phyloP scores from a whole-genome alignment of 805 yeast genomes.

The Lipomyces sp. region DNA sequence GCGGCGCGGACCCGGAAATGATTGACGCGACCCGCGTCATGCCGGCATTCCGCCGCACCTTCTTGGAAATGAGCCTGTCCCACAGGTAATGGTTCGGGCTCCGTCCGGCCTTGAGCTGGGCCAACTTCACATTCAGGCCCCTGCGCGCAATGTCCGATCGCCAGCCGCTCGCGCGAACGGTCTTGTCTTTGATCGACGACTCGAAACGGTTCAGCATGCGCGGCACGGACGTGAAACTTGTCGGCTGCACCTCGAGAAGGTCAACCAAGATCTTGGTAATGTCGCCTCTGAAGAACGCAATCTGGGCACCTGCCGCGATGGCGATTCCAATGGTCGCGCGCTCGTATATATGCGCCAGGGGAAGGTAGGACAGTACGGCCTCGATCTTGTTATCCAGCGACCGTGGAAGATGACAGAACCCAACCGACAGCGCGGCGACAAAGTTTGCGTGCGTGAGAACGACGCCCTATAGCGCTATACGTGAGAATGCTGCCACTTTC shows the following conservation, averaged over 20 bases:
- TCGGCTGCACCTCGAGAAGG: conserved; percentile 53
- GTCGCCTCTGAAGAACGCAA: conserved; percentile 57
- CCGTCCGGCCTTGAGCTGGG: conserved; percentile 38
- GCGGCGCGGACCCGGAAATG: conserved; percentile 67
- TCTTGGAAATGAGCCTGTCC: conserved; percentile 43
- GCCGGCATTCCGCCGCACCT: conserved; percentile 49
- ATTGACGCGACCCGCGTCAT: conserved; percentile 44
- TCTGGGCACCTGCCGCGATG: conserved; percentile 47
- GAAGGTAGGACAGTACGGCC: conserved; percentile 44
- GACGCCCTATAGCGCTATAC: conserved; percentile 46
- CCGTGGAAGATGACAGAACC: conserved; percentile 25
- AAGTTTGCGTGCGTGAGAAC: conserved; percentile 52
- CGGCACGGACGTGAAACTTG: conserved; percentile 57
- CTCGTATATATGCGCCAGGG: conserved; percentile 59
- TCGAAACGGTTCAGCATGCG: conserved; percentile 62
- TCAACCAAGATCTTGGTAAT: conserved; percentile 56
- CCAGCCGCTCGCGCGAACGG: conserved; percentile 45
- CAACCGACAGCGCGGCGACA: conserved; percentile 47
- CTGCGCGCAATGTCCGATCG: conserved; percentile 44
- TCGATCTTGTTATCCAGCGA: conserved; percentile 34
- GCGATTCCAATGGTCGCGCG: conserved; percentile 47
- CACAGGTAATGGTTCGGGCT: conserved; percentile 41
- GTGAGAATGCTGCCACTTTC: not conserved
- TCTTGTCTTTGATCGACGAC: conserved; percentile 53
- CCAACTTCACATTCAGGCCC: conserved; percentile 45